phyloP scores from a whole-genome alignment of 2,329 filamentous ascomycete species.

The Trichoderma sp. region DNA sequence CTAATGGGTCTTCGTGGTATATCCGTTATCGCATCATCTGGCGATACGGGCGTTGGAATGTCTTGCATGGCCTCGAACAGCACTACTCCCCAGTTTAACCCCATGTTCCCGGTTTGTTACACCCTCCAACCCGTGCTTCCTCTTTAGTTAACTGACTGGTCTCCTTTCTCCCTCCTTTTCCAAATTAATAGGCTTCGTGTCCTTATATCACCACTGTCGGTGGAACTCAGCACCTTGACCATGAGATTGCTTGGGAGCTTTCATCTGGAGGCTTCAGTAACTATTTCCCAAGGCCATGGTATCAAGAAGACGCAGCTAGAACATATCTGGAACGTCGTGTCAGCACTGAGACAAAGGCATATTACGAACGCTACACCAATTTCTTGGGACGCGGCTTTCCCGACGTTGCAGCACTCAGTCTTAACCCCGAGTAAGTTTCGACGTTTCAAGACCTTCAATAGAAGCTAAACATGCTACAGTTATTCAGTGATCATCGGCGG shows the following conservation, averaged over 20 bases:
- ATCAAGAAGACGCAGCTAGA: constrained; percentile 46
- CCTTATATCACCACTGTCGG: constrained; percentile 54
- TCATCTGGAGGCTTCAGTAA: constrained; percentile 56
- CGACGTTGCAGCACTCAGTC: constrained; percentile 45
- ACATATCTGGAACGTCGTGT: constrained; percentile 45
- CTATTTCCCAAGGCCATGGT: constrained; percentile 49
- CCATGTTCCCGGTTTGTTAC: constrained; percentile 31
- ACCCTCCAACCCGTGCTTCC: not conserved
- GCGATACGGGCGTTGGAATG: constrained; percentile 52
- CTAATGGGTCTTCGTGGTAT: constrained; percentile 55
- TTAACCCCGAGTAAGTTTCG: constrained; percentile 59
- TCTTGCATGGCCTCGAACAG: constrained; percentile 33
- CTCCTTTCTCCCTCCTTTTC: not conserved
- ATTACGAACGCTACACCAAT: constrained; percentile 44
- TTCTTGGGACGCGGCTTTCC: constrained; percentile 46
- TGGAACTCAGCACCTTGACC: constrained; percentile 45
- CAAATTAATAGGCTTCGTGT: constrained; percentile 38
- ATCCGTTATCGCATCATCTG: constrained; percentile 52
- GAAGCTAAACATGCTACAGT: not conserved
- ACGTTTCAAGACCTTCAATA: not conserved
- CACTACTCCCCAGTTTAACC: constrained; percentile 50
- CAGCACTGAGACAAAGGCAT: constrained; percentile 44
- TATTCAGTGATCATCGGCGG: constrained; percentile 33
- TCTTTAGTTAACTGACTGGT: not conserved
- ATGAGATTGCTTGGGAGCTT: constrained; percentile 46